phyloP scores from a whole-genome alignment of 2,329 filamentous ascomycete genomes.

The Dactylellina drechsleri region DNA sequence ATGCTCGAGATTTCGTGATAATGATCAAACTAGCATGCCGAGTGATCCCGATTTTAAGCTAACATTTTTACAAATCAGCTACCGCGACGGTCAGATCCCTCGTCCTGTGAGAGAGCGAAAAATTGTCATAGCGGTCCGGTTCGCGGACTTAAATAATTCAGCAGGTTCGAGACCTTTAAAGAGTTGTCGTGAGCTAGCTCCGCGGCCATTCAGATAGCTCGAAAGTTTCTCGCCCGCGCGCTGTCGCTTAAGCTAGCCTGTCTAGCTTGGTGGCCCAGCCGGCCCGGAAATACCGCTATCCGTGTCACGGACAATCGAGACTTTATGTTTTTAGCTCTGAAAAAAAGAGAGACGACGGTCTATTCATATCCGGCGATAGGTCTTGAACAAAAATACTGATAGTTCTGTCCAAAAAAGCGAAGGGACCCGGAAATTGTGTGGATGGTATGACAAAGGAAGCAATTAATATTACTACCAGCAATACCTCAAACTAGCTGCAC shows the following conservation, averaged over 20 bases:
- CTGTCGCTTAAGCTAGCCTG: slow-evolving; percentile 39
- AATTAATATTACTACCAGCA: no score
- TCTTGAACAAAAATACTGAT: no score
- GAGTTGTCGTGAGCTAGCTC: neutral
- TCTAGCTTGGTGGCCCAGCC: slow-evolving; percentile 1
- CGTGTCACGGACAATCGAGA: neutral
- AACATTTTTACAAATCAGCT: no score
- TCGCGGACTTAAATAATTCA: slow-evolving; percentile 3
- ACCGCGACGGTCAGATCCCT: slow-evolving; percentile 4
- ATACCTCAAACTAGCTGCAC: no score
- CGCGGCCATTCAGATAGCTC: neutral
- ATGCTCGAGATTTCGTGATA: neutral
- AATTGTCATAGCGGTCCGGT: slow-evolving; percentile 27
- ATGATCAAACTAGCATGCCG: neutral
- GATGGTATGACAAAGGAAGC: no score
- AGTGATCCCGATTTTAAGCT: no score
- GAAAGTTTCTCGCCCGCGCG: neutral
- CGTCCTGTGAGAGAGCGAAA: neutral
- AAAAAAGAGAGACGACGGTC: neutral
- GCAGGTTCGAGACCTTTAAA: slow-evolving; percentile 9
- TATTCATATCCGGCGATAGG: no score
- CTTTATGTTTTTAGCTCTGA: neutral
- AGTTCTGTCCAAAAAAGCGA: no score
- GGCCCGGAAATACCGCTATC: slow-evolving; percentile 47
- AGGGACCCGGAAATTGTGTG: no score